Conservation (phyloP, 805 yeast genomes). For the Lachancea sp. region DNA sequence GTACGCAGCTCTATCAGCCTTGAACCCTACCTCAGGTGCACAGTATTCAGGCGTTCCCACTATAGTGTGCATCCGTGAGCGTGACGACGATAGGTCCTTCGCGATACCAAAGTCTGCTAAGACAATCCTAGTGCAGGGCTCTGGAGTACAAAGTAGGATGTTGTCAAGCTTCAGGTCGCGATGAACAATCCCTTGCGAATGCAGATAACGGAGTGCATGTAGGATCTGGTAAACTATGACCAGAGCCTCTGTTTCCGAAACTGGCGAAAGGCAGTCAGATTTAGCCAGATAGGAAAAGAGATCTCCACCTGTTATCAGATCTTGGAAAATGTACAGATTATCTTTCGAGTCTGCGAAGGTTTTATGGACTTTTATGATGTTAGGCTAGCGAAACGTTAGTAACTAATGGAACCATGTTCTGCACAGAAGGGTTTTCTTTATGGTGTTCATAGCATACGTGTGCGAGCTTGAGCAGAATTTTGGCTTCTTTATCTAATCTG, state of each 20-base stretch:
- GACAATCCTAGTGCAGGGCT: constrained; percentile 46
- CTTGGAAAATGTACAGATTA: constrained; percentile 42
- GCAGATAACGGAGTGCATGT: constrained; percentile 51
- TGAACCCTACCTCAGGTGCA: constrained; percentile 63
- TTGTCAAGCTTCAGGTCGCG: constrained; percentile 65
- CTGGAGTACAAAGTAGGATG: constrained; percentile 48
- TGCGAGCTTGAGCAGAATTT: constrained; percentile 34
- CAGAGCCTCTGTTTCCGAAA: constrained; percentile 51
- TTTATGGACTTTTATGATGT: constrained; percentile 42
- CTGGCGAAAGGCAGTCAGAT: constrained; percentile 35
- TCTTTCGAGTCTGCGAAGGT: constrained; percentile 25
- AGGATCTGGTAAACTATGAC: constrained; percentile 51
- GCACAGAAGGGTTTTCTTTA: background rate
- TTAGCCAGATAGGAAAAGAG: constrained; percentile 47
- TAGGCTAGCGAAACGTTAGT: constrained; percentile 33
- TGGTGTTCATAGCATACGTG: constrained; percentile 41
- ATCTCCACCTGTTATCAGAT: constrained; percentile 52
- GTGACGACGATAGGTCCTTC: constrained; percentile 28
- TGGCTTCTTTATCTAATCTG: constrained; percentile 38
- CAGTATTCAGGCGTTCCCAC: constrained; percentile 66
- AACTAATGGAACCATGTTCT: background rate
- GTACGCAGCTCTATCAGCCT: constrained; percentile 27
- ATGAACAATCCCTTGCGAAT: constrained; percentile 49
- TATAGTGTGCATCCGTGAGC: constrained; percentile 41
- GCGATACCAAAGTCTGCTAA: constrained; percentile 68